phyloP scores from a whole-genome alignment of 495 filamentous ascomycete genomes.

The Neurospora discreta region DNA sequence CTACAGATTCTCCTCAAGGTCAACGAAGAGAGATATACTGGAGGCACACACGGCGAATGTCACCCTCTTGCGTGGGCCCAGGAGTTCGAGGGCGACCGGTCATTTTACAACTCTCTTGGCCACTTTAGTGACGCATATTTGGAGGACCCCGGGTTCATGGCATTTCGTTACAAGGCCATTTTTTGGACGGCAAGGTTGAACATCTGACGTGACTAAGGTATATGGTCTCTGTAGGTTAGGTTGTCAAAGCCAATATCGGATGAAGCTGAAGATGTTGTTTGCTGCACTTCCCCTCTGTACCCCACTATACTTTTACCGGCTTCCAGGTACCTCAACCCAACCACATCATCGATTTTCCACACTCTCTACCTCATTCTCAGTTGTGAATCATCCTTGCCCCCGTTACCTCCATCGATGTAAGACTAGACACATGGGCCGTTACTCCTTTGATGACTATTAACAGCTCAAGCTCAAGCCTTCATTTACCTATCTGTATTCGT shows the following conservation, averaged over 20 bases:
- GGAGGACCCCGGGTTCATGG: constrained; percentile 21
- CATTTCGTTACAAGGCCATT: constrained; percentile 19
- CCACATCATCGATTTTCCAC: background rate
- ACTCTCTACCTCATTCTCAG: background rate
- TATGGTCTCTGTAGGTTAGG: background rate
- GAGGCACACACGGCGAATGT: constrained; percentile 19
- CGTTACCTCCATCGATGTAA: background rate
- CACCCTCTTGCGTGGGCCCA: constrained; percentile 28
- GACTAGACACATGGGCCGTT: background rate
- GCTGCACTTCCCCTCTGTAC: background rate
- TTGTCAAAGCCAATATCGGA: background rate
- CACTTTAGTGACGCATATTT: constrained; percentile 29
- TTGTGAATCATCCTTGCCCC: background rate
- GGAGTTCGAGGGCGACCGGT: constrained; percentile 24
- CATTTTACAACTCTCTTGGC: constrained; percentile 29
- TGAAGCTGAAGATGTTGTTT: background rate
- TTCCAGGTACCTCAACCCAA: background rate
- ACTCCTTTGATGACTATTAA: background rate
- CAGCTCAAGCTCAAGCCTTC: background rate
- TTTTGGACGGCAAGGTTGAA: constrained; percentile 18
- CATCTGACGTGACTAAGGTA: background rate
- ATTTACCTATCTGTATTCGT: background rate
- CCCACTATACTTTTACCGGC: background rate
- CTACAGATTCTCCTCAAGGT: constrained; percentile 18
- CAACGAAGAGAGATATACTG: constrained; percentile 20